Conservation (phyloP, 768 basidiomycete species). For the Russula ochroleuca region DNA sequence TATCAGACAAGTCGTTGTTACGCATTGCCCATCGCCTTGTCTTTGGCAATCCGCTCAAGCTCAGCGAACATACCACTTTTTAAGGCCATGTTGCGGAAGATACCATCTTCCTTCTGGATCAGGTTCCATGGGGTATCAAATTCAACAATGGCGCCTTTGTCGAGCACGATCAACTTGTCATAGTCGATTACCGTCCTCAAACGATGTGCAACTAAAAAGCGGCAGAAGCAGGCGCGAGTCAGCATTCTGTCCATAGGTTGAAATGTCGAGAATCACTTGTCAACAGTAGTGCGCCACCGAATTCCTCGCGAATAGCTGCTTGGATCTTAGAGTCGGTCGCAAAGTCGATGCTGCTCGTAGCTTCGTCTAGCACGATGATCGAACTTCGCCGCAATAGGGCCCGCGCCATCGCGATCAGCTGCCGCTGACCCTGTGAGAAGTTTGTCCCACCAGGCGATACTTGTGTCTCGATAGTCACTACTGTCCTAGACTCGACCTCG, state of each 20-base stretch:
- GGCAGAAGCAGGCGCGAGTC: conserved; percentile 1
- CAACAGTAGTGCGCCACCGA: conserved; percentile 65
- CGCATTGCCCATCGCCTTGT: conserved; percentile 31
- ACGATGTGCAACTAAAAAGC: conserved; percentile 60
- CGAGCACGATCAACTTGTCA: conserved; percentile 73
- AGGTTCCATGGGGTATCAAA: conserved; percentile 52
- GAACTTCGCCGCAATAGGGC: conserved; percentile 67
- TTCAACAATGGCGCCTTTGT: conserved; percentile 51
- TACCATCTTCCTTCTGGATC: conserved; percentile 44
- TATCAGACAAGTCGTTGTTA: conserved; percentile 1
- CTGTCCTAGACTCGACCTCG: conserved; percentile 52
- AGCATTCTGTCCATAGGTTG: conserved; percentile 15
- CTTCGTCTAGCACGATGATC: conserved; percentile 77
- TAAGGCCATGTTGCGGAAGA: conserved; percentile 51
- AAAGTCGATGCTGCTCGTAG: conserved; percentile 83
- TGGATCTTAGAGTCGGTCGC: conserved; percentile 90
- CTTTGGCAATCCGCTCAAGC: conserved; percentile 55
- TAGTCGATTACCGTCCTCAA: conserved; percentile 78
- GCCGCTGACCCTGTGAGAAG: conserved; percentile 90
- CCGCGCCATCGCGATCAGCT: conserved; percentile 82
- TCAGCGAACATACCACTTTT: conserved; percentile 63
- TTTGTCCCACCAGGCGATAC: conserved; percentile 85
- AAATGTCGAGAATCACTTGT: conserved; percentile 50
- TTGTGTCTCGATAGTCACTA: conserved; percentile 66
- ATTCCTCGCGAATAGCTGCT: conserved; percentile 80